Conservation (phyloP, 352 stramenopile genomes). For the Detonula confervacea region DNA sequence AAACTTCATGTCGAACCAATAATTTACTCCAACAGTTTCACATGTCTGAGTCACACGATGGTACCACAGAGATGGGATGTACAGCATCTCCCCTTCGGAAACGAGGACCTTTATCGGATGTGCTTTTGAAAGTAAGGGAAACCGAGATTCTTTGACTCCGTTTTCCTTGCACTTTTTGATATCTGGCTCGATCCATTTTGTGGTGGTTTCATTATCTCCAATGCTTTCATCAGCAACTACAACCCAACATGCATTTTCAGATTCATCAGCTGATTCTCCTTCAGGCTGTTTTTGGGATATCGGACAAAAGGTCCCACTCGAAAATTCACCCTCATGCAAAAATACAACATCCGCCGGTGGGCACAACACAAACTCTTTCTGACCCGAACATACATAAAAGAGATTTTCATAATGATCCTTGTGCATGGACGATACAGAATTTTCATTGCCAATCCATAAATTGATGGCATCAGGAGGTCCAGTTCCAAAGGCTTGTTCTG, state of each 20-base stretch:
- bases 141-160: constrained; percentile 16
- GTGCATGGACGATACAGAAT: constrained; percentile 94
- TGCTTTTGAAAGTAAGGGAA: constrained; percentile 57
- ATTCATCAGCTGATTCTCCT: constrained; percentile 13
- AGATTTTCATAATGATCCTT: constrained; percentile 99
- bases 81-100: constrained; percentile 83
- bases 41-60: constrained; percentile 85
- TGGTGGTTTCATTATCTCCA: constrained; percentile 14
- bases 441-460: constrained; percentile 97
- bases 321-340: constrained; percentile 87
- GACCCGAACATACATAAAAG: constrained; percentile 94
- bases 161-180: constrained; percentile 35
- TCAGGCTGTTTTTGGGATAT: not conserved
- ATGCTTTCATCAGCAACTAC: constrained; percentile 31
- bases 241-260: constrained; percentile 28
- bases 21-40: constrained; percentile 87
- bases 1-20: constrained; percentile 90
- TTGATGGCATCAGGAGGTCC: constrained; percentile 90
- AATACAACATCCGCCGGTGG: constrained; percentile 90
- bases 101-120: constrained; percentile 80
- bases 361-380: constrained; percentile 93
- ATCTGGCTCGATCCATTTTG: constrained; percentile 64
- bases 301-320: constrained; percentile 50
- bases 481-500: constrained; percentile 77
- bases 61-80: constrained; percentile 87